Evolutionary conservation across 2,329 filamentous ascomycete genomes (phyloP).

Genomic region (Calonectria leucothoes): DNA sequence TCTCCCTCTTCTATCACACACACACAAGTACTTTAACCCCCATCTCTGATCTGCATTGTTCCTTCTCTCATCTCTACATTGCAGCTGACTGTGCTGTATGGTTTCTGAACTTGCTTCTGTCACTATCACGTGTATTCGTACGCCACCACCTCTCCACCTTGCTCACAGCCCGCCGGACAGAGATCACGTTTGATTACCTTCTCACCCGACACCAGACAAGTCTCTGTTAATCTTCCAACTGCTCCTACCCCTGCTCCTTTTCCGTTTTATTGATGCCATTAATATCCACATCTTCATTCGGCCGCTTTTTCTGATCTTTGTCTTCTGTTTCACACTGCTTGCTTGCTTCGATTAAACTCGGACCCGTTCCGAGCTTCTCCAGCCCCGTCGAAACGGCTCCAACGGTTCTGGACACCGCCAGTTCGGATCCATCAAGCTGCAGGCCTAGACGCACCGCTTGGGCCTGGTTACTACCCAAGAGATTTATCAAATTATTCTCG

Average conservation of each 20-base stretch:
- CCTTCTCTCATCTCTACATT: not conserved
- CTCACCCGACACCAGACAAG: not conserved
- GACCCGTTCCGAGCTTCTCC: not conserved
- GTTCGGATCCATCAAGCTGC: not conserved
- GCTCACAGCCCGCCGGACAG: not conserved
- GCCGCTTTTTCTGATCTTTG: not conserved
- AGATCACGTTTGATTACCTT: not conserved
- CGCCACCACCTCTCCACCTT: not conserved
- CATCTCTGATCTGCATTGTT: not conserved
- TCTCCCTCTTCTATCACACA: not conserved
- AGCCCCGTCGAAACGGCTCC: not conserved
- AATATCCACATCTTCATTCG: not conserved
- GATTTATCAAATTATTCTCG: not conserved
- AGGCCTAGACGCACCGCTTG: not conserved
- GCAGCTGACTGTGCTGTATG: not conserved
- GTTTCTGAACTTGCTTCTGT: not conserved
- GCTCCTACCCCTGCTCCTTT: not conserved
- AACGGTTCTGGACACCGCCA: constrained; percentile 1
- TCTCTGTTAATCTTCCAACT: not conserved
- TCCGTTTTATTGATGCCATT: not conserved
- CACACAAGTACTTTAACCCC: not conserved
- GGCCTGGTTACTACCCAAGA: not conserved
- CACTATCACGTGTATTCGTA: not conserved
- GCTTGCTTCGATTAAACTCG: not conserved
- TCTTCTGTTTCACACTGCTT: not conserved